Percentiles rank a stretch among this genome's conserved stretches.
Conservation (phyloP, 306 rosid species). For the Glycine latifolia region DNA sequence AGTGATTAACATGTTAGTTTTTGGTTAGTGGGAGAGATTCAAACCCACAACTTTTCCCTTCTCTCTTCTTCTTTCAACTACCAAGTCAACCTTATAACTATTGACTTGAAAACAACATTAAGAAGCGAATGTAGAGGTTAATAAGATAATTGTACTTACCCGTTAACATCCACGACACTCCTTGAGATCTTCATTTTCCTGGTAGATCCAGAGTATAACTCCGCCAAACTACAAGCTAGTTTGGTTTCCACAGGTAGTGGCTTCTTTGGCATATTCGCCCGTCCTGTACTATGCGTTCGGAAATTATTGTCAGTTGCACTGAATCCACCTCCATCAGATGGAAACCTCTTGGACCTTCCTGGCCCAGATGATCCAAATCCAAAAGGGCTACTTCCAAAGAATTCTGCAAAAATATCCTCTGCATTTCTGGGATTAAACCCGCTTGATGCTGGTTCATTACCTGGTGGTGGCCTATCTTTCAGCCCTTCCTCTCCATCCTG, state of each 20-base stretch:
- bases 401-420: constrained; percentile 96
- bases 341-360: constrained; percentile 77
- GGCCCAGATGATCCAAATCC: constrained; percentile 81
- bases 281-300: constrained; percentile 57
- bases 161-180: constrained; percentile 60
- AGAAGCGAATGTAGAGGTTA: too few species aligned
- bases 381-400: constrained; percentile 93
- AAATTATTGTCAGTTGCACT: constrained; percentile 63
- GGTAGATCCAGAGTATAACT: constrained; percentile 85
- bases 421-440: constrained; percentile 91
- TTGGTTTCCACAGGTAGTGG: constrained; percentile 85
- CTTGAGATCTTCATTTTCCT: constrained; percentile 99
- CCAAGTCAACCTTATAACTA: too few species aligned
- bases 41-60: too few species aligned
- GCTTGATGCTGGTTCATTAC: constrained; percentile 60
- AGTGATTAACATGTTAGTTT: too few species aligned
- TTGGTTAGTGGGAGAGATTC: too few species aligned
- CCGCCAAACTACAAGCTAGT: constrained; percentile 84
- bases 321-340: constrained; percentile 78
- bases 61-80: too few species aligned
- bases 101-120: too few species aligned
- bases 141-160: constrained; percentile 50
- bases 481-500: constrained; percentile 93
- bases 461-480: constrained; percentile 83
- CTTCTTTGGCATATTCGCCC: constrained; percentile 65